Percentiles rank a stretch among this genome's conserved stretches.
These are phyloP conservation scores for Phytophthora capsici DNA, from an alignment of 352 stramenopile genomes.

Conservation along the genomic window DNA sequence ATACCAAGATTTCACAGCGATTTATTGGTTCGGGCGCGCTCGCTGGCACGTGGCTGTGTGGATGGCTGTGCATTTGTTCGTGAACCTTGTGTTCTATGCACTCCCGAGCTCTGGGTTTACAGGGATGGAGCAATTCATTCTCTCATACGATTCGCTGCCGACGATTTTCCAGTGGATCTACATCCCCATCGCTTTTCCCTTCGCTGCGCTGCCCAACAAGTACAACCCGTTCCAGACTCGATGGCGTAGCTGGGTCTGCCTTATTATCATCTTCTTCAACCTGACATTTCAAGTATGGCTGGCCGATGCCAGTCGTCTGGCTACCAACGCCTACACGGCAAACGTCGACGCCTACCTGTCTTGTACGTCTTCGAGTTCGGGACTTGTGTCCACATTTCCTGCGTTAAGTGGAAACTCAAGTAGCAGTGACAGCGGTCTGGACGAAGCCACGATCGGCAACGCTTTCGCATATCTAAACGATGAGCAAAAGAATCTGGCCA, in stretches of 20 bases:
- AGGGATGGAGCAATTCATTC: conserved; percentile 75
- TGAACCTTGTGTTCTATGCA: conserved; percentile 70
- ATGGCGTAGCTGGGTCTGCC: conserved; percentile 78
- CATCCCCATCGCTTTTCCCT: conserved; percentile 71
- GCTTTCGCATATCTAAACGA: conserved; percentile 42
- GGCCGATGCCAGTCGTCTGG: conserved; percentile 59
- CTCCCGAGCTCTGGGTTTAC: conserved; percentile 65
- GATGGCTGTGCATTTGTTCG: conserved; percentile 74
- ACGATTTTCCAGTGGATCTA: conserved; percentile 80
- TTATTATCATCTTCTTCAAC: conserved; percentile 83
- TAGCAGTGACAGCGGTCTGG: conserved; percentile 6
- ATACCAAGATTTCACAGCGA: conserved; percentile 87
- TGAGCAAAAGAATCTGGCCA: conserved; percentile 42
- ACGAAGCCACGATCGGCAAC: conserved; percentile 30
- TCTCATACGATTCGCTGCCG: conserved; percentile 46
- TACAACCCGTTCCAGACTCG: conserved; percentile 77
- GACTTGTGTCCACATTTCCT: conserved; percentile 29
- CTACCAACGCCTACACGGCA: conserved; percentile 48
- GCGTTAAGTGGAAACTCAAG: conserved; percentile 38
- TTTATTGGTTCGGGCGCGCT: conserved; percentile 83
- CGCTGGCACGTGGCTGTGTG: conserved; percentile 77
- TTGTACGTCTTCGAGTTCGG: conserved; percentile 42
- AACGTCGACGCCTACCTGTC: conserved; percentile 46
- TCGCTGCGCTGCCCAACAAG: conserved; percentile 68
- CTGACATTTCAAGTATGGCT: conserved; percentile 82